These are phyloP conservation scores for Phialophora tarda DNA, from an alignment of 2,329 filamentous ascomycete species.

Conservation along the genomic window DNA sequence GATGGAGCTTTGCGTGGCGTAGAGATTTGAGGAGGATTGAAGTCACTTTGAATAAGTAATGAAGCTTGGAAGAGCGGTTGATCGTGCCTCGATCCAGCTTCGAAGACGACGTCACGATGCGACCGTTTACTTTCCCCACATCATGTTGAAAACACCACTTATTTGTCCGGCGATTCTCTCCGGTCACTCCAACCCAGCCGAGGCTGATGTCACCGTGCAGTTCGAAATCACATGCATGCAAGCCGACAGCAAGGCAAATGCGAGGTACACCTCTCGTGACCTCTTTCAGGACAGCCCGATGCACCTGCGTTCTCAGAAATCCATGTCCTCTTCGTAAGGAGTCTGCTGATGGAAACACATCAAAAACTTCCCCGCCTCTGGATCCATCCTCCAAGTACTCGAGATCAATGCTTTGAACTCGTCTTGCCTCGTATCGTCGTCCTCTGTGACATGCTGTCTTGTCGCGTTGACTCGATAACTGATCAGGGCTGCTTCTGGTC, in stretches of 20 bases:
- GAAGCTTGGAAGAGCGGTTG: constrained; percentile 12
- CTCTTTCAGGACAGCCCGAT: neutral
- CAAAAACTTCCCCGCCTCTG: constrained; percentile 35
- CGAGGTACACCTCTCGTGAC: neutral
- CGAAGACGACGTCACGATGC: constrained; percentile 28
- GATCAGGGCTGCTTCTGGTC: constrained; percentile 36
- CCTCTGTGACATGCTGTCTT: constrained; percentile 32
- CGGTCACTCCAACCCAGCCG: constrained; percentile 8
- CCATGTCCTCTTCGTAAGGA: constrained; percentile 33
- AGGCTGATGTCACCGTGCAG: constrained; percentile 33
- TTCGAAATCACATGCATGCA: constrained; percentile 5
- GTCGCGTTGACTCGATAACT: constrained; percentile 37
- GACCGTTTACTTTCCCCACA: constrained; percentile 19
- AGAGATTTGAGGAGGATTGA: constrained; percentile 4
- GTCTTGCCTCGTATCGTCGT: constrained; percentile 34
- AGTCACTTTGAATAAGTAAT: constrained; percentile 10
- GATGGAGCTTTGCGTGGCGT: neutral
- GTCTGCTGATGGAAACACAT: constrained; percentile 40
- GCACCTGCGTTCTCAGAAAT: constrained; percentile 8
- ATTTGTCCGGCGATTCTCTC: constrained; percentile 17
- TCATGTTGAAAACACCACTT: constrained; percentile 13
- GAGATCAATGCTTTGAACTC: constrained; percentile 38
- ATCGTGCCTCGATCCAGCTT: constrained; percentile 14
- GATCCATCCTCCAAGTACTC: constrained; percentile 38
- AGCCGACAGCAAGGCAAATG: neutral